phyloP scores from a whole-genome alignment of 2,329 filamentous ascomycete species.

The Pseudogymnoascus sp. region DNA sequence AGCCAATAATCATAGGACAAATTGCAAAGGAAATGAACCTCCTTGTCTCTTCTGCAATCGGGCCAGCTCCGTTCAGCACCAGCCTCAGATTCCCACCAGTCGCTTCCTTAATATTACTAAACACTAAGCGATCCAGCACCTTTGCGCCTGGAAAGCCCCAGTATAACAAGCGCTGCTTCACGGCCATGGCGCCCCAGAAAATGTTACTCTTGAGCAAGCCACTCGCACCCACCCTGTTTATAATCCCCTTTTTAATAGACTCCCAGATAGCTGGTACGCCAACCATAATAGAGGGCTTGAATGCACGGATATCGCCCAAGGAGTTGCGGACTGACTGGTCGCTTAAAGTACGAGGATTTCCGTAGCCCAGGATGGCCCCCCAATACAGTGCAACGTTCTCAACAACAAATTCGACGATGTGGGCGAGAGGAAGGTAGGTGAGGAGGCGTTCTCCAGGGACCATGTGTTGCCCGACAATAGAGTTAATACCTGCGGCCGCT shows the following conservation, averaged over 20 bases:
- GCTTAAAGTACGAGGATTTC: slow-evolving; percentile 79
- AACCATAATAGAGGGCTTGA: slow-evolving; percentile 80
- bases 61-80: slow-evolving; percentile 89
- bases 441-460: slow-evolving; percentile 71
- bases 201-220: slow-evolving; percentile 64
- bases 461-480: slow-evolving; percentile 69
- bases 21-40: slow-evolving; percentile 87
- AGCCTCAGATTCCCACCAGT: slow-evolving; percentile 85
- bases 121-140: slow-evolving; percentile 74
- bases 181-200: slow-evolving; percentile 61
- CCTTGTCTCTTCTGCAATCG: slow-evolving; percentile 78
- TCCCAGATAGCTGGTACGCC: slow-evolving; percentile 98
- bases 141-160: slow-evolving; percentile 56
- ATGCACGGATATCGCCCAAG: slow-evolving; percentile 86
- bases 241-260: slow-evolving; percentile 89
- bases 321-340: slow-evolving; percentile 83
- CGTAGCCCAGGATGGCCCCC: slow-evolving; percentile 89
- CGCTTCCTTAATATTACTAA: slow-evolving; percentile 82
- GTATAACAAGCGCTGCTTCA: slow-evolving; percentile 51
- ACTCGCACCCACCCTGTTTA: slow-evolving; percentile 64
- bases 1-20: slow-evolving; percentile 88
- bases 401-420: slow-evolving; percentile 94
- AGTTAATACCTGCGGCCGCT: slow-evolving; percentile 69
- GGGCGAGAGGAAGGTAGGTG: slow-evolving; percentile 86
- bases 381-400: slow-evolving; percentile 86